phyloP scores from a whole-genome alignment of 2,329 filamentous ascomycete species.

The Penicillium oxalicum region DNA sequence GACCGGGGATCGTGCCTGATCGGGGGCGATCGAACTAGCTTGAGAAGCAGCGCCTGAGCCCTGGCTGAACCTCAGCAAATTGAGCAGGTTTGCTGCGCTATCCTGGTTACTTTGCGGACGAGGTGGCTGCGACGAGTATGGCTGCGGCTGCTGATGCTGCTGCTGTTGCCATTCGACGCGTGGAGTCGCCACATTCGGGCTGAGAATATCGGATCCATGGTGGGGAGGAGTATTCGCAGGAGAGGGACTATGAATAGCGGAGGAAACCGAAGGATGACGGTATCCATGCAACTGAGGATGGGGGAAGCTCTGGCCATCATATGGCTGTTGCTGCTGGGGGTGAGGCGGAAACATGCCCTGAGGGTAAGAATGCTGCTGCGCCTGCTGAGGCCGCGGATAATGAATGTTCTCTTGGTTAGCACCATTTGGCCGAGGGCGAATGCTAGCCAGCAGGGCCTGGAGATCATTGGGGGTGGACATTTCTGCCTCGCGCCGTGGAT shows the following conservation, averaged over 20 bases:
- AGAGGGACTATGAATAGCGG: slow-evolving; percentile 53
- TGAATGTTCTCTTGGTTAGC: slow-evolving; percentile 26
- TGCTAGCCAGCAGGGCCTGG: slow-evolving; percentile 43
- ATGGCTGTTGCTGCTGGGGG: slow-evolving; percentile 21
- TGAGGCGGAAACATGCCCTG: slow-evolving; percentile 29
- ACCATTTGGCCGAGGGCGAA: slow-evolving; percentile 36
- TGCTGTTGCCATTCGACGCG: slow-evolving; percentile 38
- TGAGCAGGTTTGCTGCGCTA: slow-evolving; percentile 55
- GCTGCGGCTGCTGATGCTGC: slow-evolving; percentile 16
- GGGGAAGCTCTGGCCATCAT: slow-evolving; percentile 29
- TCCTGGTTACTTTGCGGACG: slow-evolving; percentile 37
- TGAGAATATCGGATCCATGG: slow-evolving; percentile 54
- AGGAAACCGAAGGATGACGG: slow-evolving; percentile 53
- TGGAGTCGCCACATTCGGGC: slow-evolving; percentile 47
- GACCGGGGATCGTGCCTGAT: slow-evolving; percentile 23
- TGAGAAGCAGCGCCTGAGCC: slow-evolving; percentile 29
- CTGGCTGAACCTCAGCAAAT: slow-evolving; percentile 59
- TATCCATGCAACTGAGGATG: slow-evolving; percentile 39
- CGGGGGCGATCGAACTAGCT: slow-evolving; percentile 22
- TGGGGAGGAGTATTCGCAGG: slow-evolving; percentile 50
- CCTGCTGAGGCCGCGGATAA: slow-evolving; percentile 24
- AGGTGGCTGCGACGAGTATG: slow-evolving; percentile 19
- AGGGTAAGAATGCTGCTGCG: slow-evolving; percentile 17
- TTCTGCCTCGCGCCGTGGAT: slow-evolving; percentile 35
- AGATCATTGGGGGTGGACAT: slow-evolving; percentile 45